Percentiles rank a stretch among this genome's conserved stretches.
Conservation (phyloP, 2,329 filamentous ascomycete species). For the Paecilomyces fulvus region DNA sequence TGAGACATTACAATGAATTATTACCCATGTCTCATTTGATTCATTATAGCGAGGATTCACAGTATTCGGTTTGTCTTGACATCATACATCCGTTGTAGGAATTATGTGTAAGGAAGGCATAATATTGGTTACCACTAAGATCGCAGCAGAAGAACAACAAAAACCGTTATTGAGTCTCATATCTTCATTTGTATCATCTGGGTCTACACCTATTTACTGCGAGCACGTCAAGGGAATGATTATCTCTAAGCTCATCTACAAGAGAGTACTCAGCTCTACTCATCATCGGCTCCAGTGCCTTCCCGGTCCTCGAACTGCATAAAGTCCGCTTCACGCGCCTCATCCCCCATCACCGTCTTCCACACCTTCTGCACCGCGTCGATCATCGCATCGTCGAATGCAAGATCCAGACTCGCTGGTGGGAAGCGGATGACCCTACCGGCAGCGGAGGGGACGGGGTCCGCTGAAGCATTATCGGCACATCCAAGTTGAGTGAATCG, state of each 20-base stretch:
- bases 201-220: background rate
- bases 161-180: background rate
- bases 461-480: conserved; percentile 11
- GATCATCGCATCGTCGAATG: conserved; percentile 65
- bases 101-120: background rate
- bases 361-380: conserved; percentile 62
- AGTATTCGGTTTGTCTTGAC: background rate
- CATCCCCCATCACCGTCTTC: conserved; percentile 51
- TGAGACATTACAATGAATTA: no score
- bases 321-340: conserved; percentile 49
- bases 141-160: no score
- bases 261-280: background rate
- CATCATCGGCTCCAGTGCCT: conserved; percentile 44
- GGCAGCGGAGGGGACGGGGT: conserved; percentile 17
- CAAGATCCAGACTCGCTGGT: conserved; percentile 53
- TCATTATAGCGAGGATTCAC: no score
- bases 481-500: conserved; percentile 42
- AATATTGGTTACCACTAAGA: no score
- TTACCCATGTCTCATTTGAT: no score
- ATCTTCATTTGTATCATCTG: background rate
- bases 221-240: background rate
- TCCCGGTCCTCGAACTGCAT: conserved; percentile 74
- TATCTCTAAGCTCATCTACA: background rate
- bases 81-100: background rate
- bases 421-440: conserved; percentile 49